phyloP scores from a whole-genome alignment of 352 stramenopile species.

The Phytophthora hibernalis region DNA sequence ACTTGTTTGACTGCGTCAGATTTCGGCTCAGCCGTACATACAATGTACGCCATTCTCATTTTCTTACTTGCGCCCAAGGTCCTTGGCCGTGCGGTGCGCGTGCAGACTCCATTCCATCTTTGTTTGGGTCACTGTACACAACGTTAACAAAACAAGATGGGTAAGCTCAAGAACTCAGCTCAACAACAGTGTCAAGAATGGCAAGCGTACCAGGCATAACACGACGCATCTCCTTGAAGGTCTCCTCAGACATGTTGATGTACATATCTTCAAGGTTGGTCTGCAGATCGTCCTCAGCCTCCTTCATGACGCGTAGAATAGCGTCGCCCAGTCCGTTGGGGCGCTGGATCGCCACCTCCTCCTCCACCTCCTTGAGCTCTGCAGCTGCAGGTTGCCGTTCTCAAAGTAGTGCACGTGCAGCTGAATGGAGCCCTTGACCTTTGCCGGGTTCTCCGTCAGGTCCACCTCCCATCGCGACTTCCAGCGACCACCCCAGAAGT shows the following conservation, averaged over 20 bases:
- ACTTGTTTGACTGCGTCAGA: slow-evolving; percentile 8
- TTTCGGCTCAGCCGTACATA: slow-evolving; percentile 1
- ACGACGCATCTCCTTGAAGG: slow-evolving; percentile 95
- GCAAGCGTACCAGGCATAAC: slow-evolving; percentile 87
- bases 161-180: background rate
- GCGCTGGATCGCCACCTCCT: slow-evolving; percentile 55
- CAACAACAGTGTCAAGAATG: background rate
- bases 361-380: slow-evolving; percentile 78
- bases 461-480: slow-evolving; percentile 85
- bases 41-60: background rate
- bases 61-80: slow-evolving; percentile 74
- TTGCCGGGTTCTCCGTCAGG: slow-evolving; percentile 52
- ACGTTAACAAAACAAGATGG: background rate
- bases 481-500: slow-evolving; percentile 91
- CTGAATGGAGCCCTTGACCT: slow-evolving; percentile 68
- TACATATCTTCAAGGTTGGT: slow-evolving; percentile 94
- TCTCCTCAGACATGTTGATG: slow-evolving; percentile 95
- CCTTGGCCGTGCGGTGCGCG: slow-evolving; percentile 80
- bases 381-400: slow-evolving; percentile 95
- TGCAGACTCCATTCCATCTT: slow-evolving; percentile 92
- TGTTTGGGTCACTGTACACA: slow-evolving; percentile 72
- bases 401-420: slow-evolving; percentile 96
- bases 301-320: slow-evolving; percentile 78
- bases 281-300: slow-evolving; percentile 88
- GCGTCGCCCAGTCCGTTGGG: slow-evolving; percentile 64